Percentiles rank a stretch among this genome's conserved stretches.
These are phyloP conservation scores for Jamesozyma rosinii DNA, from an alignment of 805 yeast genomes.

Conservation along the genomic window DNA sequence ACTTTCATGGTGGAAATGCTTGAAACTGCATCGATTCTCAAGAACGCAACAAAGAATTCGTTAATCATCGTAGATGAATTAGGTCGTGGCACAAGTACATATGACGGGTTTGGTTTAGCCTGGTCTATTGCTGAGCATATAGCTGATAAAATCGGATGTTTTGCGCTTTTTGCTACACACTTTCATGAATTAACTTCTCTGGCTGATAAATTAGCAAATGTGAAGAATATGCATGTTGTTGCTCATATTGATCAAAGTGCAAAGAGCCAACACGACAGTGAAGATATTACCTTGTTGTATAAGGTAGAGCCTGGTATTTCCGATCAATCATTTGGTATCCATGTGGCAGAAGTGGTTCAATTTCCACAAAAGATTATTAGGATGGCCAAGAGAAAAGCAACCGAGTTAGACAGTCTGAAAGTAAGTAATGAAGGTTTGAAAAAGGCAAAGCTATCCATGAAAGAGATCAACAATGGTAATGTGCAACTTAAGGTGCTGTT, in stretches of 20 bases:
- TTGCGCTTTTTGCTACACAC: conserved; percentile 91
- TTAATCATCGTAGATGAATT: conserved; percentile 89
- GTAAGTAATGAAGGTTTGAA: conserved; percentile 38
- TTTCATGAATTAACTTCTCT: conserved; percentile 90
- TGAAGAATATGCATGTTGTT: conserved; percentile 80
- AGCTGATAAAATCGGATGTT: conserved; percentile 59
- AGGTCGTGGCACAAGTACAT: conserved; percentile 73
- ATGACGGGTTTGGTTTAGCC: conserved; percentile 96
- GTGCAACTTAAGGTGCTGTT: conserved; percentile 40
- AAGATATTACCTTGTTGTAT: conserved; percentile 79
- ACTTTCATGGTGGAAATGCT: conserved; percentile 98
- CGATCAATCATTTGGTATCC: conserved; percentile 94
- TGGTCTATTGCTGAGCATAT: conserved; percentile 91
- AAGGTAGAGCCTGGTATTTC: conserved; percentile 95
- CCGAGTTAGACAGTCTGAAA: conserved; percentile 64
- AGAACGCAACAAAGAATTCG: conserved; percentile 75
- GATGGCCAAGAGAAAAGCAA: conserved; percentile 93
- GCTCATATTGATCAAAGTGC: conserved; percentile 65
- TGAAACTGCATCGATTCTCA: conserved; percentile 86
- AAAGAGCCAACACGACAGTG: conserved; percentile 27
- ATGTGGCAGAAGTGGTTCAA: conserved; percentile 91
- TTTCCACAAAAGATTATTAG: conserved; percentile 83
- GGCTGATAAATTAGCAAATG: conserved; percentile 52
- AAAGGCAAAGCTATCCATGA: conserved; percentile 39
- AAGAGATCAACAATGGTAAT: conserved; percentile 44